phyloP scores from a whole-genome alignment of 805 yeast species.

The Saccharomycopsis oosterbeekiorum region DNA sequence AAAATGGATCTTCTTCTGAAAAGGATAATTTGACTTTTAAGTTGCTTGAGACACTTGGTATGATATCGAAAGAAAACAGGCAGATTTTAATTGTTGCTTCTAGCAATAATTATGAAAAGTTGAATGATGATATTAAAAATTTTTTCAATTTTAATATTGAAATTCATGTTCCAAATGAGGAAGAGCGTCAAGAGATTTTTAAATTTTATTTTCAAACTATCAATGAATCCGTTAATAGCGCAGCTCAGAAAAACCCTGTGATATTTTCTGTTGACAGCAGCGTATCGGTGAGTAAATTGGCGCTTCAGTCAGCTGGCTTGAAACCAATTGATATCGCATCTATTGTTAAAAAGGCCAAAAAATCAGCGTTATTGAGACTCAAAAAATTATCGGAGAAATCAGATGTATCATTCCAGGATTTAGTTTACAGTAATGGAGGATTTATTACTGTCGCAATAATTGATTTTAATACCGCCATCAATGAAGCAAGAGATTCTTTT shows the following conservation, averaged over 20 bases:
- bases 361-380: conserved; percentile 42
- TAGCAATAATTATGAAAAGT: conserved; percentile 53
- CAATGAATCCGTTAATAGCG: conserved; percentile 10
- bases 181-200: conserved; percentile 60
- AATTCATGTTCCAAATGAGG: conserved; percentile 68
- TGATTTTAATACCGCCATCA: conserved; percentile 63
- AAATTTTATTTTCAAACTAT: conserved; percentile 33
- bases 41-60: conserved; percentile 46
- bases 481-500: conserved; percentile 75
- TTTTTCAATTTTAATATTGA: conserved; percentile 68
- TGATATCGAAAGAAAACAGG: conserved; percentile 31
- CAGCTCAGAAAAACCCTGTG: neutral
- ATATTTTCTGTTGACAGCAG: conserved; percentile 22
- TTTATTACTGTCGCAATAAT: conserved; percentile 39
- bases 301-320: conserved; percentile 86
- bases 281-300: conserved; percentile 46
- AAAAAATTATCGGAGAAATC: neutral
- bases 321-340: conserved; percentile 74
- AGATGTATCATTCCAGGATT: conserved; percentile 23
- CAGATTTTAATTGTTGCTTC: conserved; percentile 54
- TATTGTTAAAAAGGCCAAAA: conserved; percentile 57
- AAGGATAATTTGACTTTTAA: conserved; percentile 42
- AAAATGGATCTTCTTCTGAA: conserved; percentile 21
- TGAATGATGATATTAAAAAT: conserved; percentile 58
- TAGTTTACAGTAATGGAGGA: conserved; percentile 48